A percentile compares a stretch with the other conserved stretches of the same genome.
These are phyloP conservation scores for Endocalyx cinctus DNA, from an alignment of 2,329 filamentous ascomycete species.

Conservation along the genomic window DNA sequence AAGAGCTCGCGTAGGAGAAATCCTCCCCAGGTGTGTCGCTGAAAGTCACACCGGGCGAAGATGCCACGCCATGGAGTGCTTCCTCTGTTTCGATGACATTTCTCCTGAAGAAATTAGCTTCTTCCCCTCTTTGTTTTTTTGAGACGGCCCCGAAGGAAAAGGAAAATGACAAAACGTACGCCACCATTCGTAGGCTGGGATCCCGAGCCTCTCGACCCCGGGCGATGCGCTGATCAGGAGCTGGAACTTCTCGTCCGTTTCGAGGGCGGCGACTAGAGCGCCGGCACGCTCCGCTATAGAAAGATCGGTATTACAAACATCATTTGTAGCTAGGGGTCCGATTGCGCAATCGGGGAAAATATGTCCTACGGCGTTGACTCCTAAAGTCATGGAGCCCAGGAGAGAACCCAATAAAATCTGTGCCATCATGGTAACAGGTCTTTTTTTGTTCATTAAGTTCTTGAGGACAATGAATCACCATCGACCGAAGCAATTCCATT, in stretches of 20 bases:
- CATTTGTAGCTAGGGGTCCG: constrained; percentile 17
- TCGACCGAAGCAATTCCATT: too few relatives aligned
- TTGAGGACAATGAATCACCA: too few relatives aligned
- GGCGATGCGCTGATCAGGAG: constrained; percentile 28
- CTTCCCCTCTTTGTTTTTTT: too few relatives aligned
- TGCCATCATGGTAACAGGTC: too few relatives aligned
- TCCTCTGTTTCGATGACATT: constrained; percentile 34
- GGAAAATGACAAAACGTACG: constrained; percentile 13
- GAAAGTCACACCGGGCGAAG: constrained; percentile 39
- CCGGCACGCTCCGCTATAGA: constrained; percentile 14
- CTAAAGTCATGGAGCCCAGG: constrained; percentile 16
- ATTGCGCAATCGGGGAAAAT: constrained; percentile 18
- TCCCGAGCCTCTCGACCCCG: constrained; percentile 51
- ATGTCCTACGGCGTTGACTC: constrained; percentile 17
- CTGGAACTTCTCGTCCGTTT: constrained; percentile 18
- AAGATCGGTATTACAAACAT: constrained; percentile 17
- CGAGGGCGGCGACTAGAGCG: constrained; percentile 17
- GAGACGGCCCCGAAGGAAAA: too few relatives aligned
- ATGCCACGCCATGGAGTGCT: constrained; percentile 57
- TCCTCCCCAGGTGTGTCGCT: constrained; percentile 14
- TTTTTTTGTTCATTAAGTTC: too few relatives aligned
- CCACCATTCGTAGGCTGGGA: constrained; percentile 59
- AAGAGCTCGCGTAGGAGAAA: constrained; percentile 27
- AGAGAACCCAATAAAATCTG: too few relatives aligned
- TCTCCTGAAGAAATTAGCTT: too few relatives aligned